These are phyloP conservation scores for Pseudonectria buxi DNA, from an alignment of 2,329 filamentous ascomycete species.

Conservation along the genomic window DNA sequence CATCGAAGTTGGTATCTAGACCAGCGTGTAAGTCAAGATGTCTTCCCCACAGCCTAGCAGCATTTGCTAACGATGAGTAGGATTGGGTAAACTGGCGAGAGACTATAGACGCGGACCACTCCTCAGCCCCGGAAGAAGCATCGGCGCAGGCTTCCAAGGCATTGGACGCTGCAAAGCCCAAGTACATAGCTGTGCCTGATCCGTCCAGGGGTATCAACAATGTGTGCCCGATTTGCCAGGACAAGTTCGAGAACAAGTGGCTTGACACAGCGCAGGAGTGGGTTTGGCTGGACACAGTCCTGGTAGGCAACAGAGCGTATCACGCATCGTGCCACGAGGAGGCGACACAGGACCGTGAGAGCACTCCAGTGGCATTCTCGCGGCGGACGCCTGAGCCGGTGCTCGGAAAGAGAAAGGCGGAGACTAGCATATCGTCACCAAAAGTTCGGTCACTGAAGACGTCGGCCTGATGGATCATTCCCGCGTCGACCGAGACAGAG, in stretches of 20 bases:
- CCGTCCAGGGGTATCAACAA: conserved; percentile 67
- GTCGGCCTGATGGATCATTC: conserved; percentile 22
- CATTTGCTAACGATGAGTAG: conserved; percentile 37
- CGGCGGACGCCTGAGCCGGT: conserved; percentile 57
- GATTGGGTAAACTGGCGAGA: conserved; percentile 90
- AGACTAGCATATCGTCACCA: conserved; percentile 42
- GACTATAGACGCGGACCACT: conserved; percentile 59
- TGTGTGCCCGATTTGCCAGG: conserved; percentile 89
- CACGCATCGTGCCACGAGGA: conserved; percentile 88
- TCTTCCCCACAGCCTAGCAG: neutral
- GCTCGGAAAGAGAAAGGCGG: conserved; percentile 69
- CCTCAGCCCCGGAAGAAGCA: conserved; percentile 26
- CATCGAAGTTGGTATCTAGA: conserved; percentile 95
- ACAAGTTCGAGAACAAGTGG: conserved; percentile 89
- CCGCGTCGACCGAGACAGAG: no score
- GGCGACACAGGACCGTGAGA: conserved; percentile 59
- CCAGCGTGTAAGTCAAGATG: conserved; percentile 56
- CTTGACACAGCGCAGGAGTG: conserved; percentile 91
- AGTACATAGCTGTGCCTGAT: conserved; percentile 79
- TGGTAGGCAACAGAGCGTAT: conserved; percentile 72
- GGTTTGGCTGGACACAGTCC: conserved; percentile 87
- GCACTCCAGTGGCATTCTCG: conserved; percentile 31
- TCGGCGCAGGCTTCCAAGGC: conserved; percentile 29
- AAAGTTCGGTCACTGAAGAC: conserved; percentile 32
- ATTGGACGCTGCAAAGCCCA: conserved; percentile 41